Conservation (phyloP, 495 filamentous ascomycete genomes). For the Melanomma pulvis-pyrius region DNA sequence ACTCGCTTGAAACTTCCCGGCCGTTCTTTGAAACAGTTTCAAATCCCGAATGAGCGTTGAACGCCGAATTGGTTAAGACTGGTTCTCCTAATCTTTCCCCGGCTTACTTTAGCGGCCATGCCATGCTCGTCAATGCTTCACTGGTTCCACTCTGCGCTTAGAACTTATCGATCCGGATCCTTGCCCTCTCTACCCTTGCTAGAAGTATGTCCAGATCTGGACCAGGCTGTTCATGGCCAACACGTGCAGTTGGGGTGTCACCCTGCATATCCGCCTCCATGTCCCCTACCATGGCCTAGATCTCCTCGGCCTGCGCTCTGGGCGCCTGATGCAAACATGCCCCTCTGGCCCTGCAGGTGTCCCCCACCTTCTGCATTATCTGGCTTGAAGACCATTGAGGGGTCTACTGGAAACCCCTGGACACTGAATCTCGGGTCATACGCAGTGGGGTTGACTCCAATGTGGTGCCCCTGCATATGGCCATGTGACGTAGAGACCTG, state of each 20-base stretch:
- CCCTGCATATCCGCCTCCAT: constrained; percentile 21
- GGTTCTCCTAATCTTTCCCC: constrained; percentile 1
- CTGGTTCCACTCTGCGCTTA: background rate
- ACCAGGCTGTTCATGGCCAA: background rate
- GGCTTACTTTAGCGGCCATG: background rate
- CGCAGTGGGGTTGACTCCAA: constrained; percentile 13
- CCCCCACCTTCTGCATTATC: constrained; percentile 7
- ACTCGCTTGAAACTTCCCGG: constrained; percentile 6
- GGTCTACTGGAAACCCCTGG: constrained; percentile 30
- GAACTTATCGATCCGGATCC: background rate
- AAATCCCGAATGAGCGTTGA: background rate
- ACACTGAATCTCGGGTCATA: constrained; percentile 28
- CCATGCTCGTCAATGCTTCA: background rate
- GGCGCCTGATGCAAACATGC: constrained; percentile 6
- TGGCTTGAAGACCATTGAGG: constrained; percentile 26
- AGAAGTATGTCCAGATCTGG: background rate
- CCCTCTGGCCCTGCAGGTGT: constrained; percentile 19
- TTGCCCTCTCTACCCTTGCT: background rate
- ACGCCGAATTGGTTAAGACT: background rate
- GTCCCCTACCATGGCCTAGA: constrained; percentile 19
- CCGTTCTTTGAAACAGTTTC: constrained; percentile 13
- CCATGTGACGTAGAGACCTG: constrained; percentile 12
- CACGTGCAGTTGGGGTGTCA: background rate
- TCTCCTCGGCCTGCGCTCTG: constrained; percentile 14
- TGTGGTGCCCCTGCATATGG: constrained; percentile 28